phyloP scores from a whole-genome alignment of 108 stramenopile species.

The Pseudonitzschia pungens region DNA sequence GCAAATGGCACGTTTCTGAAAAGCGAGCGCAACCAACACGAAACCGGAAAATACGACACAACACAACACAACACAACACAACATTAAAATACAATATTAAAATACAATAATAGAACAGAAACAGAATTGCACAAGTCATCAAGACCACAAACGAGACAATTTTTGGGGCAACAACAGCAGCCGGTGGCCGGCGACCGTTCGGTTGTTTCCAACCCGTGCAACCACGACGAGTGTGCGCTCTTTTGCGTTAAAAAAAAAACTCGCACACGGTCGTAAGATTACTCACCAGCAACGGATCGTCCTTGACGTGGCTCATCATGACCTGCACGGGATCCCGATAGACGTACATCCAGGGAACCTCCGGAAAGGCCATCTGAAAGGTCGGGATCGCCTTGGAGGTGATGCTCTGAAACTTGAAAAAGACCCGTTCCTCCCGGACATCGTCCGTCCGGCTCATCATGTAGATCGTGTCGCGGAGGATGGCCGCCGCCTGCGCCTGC shows the following conservation, averaged over 20 bases:
- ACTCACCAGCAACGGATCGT: slow-evolving; percentile 25
- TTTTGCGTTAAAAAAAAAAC: no score
- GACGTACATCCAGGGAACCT: slow-evolving; percentile 92
- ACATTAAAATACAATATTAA: not conserved
- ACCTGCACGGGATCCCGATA: slow-evolving; percentile 95
- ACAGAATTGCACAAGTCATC: not conserved
- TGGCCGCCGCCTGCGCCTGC: slow-evolving; percentile 36
- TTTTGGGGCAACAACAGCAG: no score
- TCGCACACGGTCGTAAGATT: no score
- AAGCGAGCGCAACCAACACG: slow-evolving; percentile 11
- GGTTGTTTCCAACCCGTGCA: no score
- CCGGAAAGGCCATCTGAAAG: slow-evolving; percentile 85
- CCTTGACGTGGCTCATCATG: slow-evolving; percentile 82
- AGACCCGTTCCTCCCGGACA: slow-evolving; percentile 65
- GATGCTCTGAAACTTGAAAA: slow-evolving; percentile 95
- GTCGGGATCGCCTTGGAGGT: slow-evolving; percentile 61
- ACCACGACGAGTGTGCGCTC: no score
- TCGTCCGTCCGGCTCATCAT: slow-evolving; percentile 79
- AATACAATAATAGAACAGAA: not conserved
- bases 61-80: not conserved
- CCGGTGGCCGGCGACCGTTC: no score
- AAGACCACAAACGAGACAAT: no score
- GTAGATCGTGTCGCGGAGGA: slow-evolving; percentile 66
- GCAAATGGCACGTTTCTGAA: slow-evolving; percentile 52
- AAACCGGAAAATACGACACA: not conserved